These are phyloP conservation scores for Rhodofomes roseus DNA, from an alignment of 1,284 basidiomycete species.

Conservation along the genomic window DNA sequence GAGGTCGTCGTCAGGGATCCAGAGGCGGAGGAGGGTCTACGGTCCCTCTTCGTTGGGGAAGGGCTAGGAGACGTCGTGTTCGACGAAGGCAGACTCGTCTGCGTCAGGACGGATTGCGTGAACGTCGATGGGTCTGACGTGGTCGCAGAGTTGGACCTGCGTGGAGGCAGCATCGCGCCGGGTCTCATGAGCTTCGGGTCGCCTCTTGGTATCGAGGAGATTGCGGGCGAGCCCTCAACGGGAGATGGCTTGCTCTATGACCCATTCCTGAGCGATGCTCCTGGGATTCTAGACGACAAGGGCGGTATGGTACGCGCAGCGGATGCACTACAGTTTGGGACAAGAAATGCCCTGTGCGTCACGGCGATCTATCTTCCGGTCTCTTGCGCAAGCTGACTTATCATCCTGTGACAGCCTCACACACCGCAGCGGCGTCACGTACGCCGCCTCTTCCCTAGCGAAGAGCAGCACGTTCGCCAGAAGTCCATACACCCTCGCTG, in stretches of 20 bases:
- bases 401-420: constrained; percentile 40
- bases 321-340: constrained; percentile 71
- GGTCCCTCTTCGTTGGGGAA: constrained; percentile 11
- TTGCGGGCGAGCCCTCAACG: constrained; percentile 60
- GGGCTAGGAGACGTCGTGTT: constrained; percentile 23
- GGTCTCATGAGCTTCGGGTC: constrained; percentile 60
- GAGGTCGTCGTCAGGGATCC: constrained; percentile 34
- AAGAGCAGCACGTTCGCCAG: constrained; percentile 59
- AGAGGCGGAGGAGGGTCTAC: constrained; percentile 14
- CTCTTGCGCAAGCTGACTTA: too few relatives aligned
- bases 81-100: constrained; percentile 20
- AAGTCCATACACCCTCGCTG: constrained; percentile 47
- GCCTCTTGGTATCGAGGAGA: constrained; percentile 56
- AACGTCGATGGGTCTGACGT: constrained; percentile 9
- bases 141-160: constrained; percentile 36
- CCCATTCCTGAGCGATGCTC: constrained; percentile 40
- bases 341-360: constrained; percentile 66
- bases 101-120: constrained; percentile 17
- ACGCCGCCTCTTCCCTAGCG: constrained; percentile 59
- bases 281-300: constrained; percentile 45
- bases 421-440: constrained; percentile 57
- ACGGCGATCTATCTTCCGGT: constrained; percentile 4
- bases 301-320: constrained; percentile 56
- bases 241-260: constrained; percentile 62
- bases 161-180: constrained; percentile 53